These are phyloP conservation scores for Kwoniella shivajii DNA, from an alignment of 1,284 basidiomycete species.

Conservation along the genomic window DNA sequence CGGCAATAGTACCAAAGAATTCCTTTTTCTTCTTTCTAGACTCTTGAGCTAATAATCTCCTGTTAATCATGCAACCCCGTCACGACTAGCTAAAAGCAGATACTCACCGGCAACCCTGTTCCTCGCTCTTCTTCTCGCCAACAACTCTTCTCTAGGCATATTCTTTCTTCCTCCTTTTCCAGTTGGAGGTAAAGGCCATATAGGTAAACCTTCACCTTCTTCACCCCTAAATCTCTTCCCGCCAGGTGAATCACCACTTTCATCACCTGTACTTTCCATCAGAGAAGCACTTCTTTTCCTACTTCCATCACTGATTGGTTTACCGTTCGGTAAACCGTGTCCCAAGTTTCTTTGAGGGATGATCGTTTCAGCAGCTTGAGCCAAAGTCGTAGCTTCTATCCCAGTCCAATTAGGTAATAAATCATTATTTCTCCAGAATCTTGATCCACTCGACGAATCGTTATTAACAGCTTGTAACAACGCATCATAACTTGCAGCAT, in stretches of 20 bases:
- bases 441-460: not conserved
- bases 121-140: slow-evolving; percentile 29
- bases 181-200: slow-evolving; percentile 25
- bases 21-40: slow-evolving; percentile 32
- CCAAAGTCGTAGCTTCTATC: slow-evolving; percentile 15
- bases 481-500: slow-evolving; percentile 9
- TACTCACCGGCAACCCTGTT: slow-evolving; percentile 34
- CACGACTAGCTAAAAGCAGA: not conserved
- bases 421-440: slow-evolving; percentile 16
- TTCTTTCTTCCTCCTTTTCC: slow-evolving; percentile 30
- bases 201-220: slow-evolving; percentile 9
- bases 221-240: slow-evolving; percentile 2
- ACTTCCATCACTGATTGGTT: not conserved
- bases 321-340: slow-evolving; percentile 13
- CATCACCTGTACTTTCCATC: slow-evolving; percentile 5
- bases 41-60: slow-evolving; percentile 20
- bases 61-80: not conserved
- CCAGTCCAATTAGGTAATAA: slow-evolving; percentile 9
- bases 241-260: slow-evolving; percentile 1
- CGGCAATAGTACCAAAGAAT: slow-evolving; percentile 18
- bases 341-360: slow-evolving; percentile 6
- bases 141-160: slow-evolving; percentile 34
- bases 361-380: slow-evolving; percentile 18
- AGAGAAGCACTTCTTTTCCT: slow-evolving; percentile 10
- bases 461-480: slow-evolving; percentile 15